These are phyloP conservation scores for Alternaria infectoria DNA, from an alignment of 2,329 filamentous ascomycete genomes.

Conservation along the genomic window DNA sequence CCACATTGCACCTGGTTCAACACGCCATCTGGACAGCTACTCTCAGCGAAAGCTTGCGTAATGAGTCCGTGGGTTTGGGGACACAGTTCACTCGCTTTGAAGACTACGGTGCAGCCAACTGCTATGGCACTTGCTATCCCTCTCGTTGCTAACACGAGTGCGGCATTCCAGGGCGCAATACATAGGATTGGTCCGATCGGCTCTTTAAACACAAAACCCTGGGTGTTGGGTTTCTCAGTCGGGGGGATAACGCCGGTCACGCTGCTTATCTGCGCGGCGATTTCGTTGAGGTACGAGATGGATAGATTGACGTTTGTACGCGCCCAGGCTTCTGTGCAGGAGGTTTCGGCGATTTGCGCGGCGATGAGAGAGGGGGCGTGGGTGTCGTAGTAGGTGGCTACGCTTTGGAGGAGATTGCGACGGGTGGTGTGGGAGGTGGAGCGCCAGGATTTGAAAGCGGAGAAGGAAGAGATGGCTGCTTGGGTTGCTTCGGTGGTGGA, in stretches of 20 bases:
- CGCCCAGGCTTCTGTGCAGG: constrained; percentile 49
- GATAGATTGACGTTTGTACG: constrained; percentile 45
- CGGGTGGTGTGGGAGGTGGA: constrained; percentile 65
- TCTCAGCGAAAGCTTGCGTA: constrained; percentile 52
- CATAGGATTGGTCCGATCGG: constrained; percentile 27
- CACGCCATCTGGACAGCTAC: constrained; percentile 74
- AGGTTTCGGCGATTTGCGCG: constrained; percentile 65
- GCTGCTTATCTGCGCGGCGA: constrained; percentile 45
- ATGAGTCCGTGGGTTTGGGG: constrained; percentile 29
- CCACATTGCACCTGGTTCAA: constrained; percentile 72
- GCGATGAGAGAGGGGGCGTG: constrained; percentile 65
- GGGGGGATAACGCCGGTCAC: constrained; percentile 28
- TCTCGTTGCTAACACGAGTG: constrained; percentile 42
- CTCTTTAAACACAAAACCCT: constrained; percentile 42
- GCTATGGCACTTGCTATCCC: constrained; percentile 61
- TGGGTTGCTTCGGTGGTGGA: constrained; percentile 60
- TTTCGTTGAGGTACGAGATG: constrained; percentile 54
- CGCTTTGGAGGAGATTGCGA: constrained; percentile 71
- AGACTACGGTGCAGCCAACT: constrained; percentile 54
- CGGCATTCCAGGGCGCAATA: constrained; percentile 56
- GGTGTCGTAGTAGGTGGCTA: constrained; percentile 66
- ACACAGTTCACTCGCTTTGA: constrained; percentile 39
- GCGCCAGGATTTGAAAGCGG: constrained; percentile 72
- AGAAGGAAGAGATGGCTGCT: constrained; percentile 64
- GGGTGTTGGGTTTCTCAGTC: constrained; percentile 32